Evolutionary conservation across 2,329 filamentous ascomycete genomes (phyloP).

Genomic region (Neurospora sp.): DNA sequence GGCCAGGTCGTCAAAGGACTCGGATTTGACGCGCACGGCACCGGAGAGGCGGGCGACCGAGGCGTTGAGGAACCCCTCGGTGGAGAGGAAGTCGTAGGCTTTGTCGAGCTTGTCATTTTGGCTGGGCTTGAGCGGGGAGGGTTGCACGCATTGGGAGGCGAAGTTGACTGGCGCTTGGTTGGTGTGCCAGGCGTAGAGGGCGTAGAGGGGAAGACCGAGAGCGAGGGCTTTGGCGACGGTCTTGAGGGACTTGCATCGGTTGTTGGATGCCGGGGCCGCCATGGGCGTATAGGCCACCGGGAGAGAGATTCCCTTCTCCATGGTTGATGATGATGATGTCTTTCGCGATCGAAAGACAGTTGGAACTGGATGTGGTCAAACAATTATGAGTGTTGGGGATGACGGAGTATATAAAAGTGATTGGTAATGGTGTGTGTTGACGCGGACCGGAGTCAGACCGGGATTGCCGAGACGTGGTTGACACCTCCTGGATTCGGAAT

Average conservation of each 20-base stretch:
- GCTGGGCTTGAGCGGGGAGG: slow-evolving; percentile 15
- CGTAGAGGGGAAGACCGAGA: neutral
- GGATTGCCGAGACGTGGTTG: neutral
- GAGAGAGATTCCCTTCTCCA: neutral
- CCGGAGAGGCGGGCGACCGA: slow-evolving; percentile 21
- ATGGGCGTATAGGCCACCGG: neutral
- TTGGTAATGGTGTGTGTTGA: neutral
- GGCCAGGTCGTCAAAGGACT: slow-evolving; percentile 35
- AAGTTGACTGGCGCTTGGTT: slow-evolving; percentile 2
- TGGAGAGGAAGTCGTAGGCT: slow-evolving; percentile 14
- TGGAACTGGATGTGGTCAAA: neutral
- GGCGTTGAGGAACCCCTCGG: slow-evolving; percentile 15
- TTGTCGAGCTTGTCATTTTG: slow-evolving; percentile 12
- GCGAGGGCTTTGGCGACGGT: neutral
- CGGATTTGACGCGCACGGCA: slow-evolving; percentile 23
- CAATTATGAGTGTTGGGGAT: neutral
- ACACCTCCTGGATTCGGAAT: neutral
- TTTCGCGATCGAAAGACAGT: neutral
- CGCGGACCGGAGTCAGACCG: neutral
- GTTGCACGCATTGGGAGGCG: slow-evolving; percentile 15
- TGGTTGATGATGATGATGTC: neutral
- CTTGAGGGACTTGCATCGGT: neutral
- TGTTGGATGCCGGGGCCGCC: neutral
- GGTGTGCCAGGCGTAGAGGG: neutral
- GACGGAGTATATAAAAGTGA: neutral